Conservation (phyloP, 768 basidiomycete species). For the Cystofilobasidium bisporidii region DNA sequence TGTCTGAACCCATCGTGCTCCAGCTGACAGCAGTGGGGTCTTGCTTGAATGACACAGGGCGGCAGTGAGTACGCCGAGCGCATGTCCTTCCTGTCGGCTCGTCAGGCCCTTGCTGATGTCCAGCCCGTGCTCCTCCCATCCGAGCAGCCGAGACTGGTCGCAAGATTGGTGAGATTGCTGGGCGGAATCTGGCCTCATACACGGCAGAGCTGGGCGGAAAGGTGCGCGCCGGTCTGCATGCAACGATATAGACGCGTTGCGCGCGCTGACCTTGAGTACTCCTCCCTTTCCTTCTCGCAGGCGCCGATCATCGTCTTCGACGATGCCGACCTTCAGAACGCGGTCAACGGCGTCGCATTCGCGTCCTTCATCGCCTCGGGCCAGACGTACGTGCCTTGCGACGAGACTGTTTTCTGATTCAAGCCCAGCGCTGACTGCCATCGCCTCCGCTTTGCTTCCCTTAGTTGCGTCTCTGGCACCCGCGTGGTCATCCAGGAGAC, state of each 20-base stretch:
- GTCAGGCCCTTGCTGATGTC: background rate
- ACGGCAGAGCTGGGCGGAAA: slow-evolving; percentile 84
- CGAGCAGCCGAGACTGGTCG: slow-evolving; percentile 71
- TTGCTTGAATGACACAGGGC: too few relatives aligned
- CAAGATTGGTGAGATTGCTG: slow-evolving; percentile 61
- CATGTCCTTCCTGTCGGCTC: too few relatives aligned
- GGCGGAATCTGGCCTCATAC: slow-evolving; percentile 60
- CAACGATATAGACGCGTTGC: too few relatives aligned
- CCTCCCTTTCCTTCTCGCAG: slow-evolving; percentile 45
- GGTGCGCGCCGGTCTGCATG: slow-evolving; percentile 44
- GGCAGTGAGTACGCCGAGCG: background rate
- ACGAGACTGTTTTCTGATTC: too few relatives aligned
- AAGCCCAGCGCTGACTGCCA: too few relatives aligned
- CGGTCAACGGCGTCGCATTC: slow-evolving; percentile 74
- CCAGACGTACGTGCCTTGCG: slow-evolving; percentile 47
- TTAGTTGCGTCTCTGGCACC: slow-evolving; percentile 68
- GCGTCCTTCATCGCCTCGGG: slow-evolving; percentile 78
- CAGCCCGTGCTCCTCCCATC: slow-evolving; percentile 39
- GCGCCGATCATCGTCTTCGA: slow-evolving; percentile 71
- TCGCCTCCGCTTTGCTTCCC: too few relatives aligned
- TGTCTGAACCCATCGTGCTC: too few relatives aligned
- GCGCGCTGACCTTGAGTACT: too few relatives aligned
- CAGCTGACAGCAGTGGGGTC: too few relatives aligned
- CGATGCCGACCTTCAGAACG: slow-evolving; percentile 62
- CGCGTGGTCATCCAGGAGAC: slow-evolving; percentile 63